Evolutionary conservation across 768 basidiomycete genomes (phyloP).

Genomic region (Phanerochaete sordida): DNA sequence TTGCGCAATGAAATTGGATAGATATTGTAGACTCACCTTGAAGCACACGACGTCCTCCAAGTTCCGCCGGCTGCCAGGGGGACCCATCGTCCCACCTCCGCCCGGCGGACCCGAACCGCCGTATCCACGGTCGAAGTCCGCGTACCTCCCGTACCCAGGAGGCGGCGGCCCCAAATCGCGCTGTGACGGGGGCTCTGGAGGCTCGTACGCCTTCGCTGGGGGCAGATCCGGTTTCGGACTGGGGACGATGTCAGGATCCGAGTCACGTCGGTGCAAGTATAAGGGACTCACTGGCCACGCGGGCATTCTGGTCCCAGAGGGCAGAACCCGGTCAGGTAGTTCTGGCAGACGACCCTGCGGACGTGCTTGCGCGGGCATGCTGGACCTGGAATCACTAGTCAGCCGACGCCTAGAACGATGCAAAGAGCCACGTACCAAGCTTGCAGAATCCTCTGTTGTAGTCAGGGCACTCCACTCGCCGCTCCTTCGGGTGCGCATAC

Average conservation of each 20-base stretch:
- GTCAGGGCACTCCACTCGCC: constrained; percentile 90
- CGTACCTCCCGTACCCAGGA: constrained; percentile 84
- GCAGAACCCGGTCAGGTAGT: constrained; percentile 91
- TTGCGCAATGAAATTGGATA: neutral
- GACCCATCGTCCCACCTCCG: constrained; percentile 30
- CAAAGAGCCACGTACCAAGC: constrained; percentile 60
- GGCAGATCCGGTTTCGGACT: constrained; percentile 82
- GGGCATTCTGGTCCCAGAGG: constrained; percentile 86
- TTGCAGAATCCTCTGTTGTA: constrained; percentile 96
- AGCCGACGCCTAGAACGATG: neutral
- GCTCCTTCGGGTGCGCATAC: constrained; percentile 92
- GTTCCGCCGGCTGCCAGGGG: constrained; percentile 54
- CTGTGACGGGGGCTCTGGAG: constrained; percentile 69
- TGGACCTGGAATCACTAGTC: constrained; percentile 53
- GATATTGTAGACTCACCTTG: constrained; percentile 51
- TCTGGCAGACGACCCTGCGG: constrained; percentile 84
- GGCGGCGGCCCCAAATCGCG: constrained; percentile 88
- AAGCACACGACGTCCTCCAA: constrained; percentile 84
- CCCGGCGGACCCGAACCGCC: constrained; percentile 34
- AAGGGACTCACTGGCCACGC: constrained; percentile 74
- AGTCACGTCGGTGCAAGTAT: constrained; percentile 56
- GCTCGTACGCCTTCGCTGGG: constrained; percentile 68
- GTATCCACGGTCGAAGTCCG: constrained; percentile 61
- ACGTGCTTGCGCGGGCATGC: constrained; percentile 90
- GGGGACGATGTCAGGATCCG: constrained; percentile 29